Evolutionary conservation across 257 asterid genomes (phyloP), one percentile per base, ranked within the genome.

Genomic region (Lavandula angustifolia): DNA sequence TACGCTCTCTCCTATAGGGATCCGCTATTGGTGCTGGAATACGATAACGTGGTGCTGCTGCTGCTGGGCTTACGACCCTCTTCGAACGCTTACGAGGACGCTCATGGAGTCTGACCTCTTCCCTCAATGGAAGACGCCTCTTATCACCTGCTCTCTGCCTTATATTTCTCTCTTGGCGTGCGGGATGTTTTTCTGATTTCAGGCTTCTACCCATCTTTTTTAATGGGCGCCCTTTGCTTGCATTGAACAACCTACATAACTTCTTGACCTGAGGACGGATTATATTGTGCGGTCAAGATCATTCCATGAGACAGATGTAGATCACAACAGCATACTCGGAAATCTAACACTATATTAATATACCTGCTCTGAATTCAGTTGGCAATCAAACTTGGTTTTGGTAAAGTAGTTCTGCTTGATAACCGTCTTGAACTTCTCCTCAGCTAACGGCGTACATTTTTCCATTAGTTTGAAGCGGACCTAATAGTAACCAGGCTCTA

Each of bases 381-480:
- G 70, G 77, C 95, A 80, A 68, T 85, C 81, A 50, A 92, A 92
- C 78, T 86, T 92, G 59, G 65, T 77, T 41, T 72, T 84, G 3
- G 95, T 78, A 51, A 53, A 84, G 80, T 92, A 92, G 76, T 84
- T 92, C 7, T 75, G 86, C 76, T 80, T 78, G 56, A 89, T 82
- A 27, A 80, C 82, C 59, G 37, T 79, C 79, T 80, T 89, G 81
- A 92, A 89, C 76, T 77, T 85, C 76, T 89, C 96, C 76, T 89
- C 97, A 3, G 94, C 84, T 75, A 89, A 58, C 3, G 99, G 96
- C 78, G 81, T 63, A 78, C 94, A 92, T 69, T 85, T 86, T 10
- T 80, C 86, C 54, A 82, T 54, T 69, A 85, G 70, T 54, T 69
- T 65, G 72, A 84, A 92, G 17, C 84, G 94, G 8, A 92, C 99